phyloP scores from a whole-genome alignment of 1,284 basidiomycete genomes.

The Bjerkandera adusta region DNA sequence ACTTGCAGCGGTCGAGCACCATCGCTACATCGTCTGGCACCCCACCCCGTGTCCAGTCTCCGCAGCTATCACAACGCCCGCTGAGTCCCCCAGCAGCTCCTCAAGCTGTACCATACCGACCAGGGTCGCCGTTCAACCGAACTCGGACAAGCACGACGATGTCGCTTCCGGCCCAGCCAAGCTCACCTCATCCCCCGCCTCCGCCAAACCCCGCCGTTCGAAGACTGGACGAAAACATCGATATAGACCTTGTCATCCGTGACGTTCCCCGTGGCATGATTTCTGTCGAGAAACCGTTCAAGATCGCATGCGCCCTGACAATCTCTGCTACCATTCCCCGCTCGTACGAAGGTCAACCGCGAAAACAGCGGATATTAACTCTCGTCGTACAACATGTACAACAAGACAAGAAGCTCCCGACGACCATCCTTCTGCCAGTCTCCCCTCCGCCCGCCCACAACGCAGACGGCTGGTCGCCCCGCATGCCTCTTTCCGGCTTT shows the following conservation, averaged over 20 bases:
- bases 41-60: conserved; percentile 51
- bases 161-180: conserved; percentile 36
- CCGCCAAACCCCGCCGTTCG: conserved; percentile 14
- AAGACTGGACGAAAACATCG: conserved; percentile 45
- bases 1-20: conserved; percentile 58
- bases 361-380: conserved; percentile 40
- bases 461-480: conserved; percentile 41
- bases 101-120: conserved; percentile 41
- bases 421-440: conserved; percentile 18
- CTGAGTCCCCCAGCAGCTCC: conserved; percentile 33
- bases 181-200: conserved; percentile 41
- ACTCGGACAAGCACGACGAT: conserved; percentile 37
- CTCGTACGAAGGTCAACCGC: conserved; percentile 24
- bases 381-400: conserved; percentile 67
- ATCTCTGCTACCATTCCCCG: conserved; percentile 41
- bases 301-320: conserved; percentile 48
- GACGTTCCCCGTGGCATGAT: conserved; percentile 46
- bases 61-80: conserved; percentile 48
- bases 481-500: conserved; percentile 42
- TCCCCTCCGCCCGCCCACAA: conserved; percentile 16
- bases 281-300: conserved; percentile 55
- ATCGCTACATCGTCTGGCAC: conserved; percentile 26
- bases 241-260: conserved; percentile 57
- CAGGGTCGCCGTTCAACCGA: conserved; percentile 53
- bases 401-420: conserved; percentile 30